Percentiles rank a stretch among this genome's conserved stretches.
phyloP scores from a whole-genome alignment of 2,329 filamentous ascomycete species.

The Aspergillus ibericus region DNA sequence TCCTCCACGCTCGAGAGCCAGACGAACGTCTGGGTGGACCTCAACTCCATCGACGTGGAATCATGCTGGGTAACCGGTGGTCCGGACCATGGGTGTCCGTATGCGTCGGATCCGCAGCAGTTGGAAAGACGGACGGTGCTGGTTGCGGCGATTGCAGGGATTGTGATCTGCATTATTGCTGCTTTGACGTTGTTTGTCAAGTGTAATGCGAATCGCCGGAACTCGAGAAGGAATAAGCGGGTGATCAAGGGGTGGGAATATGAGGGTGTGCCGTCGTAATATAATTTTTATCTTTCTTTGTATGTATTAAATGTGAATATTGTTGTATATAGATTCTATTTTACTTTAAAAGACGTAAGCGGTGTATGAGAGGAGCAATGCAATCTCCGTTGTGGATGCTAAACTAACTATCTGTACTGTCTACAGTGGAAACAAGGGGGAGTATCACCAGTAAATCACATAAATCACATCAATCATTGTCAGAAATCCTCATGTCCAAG shows the following conservation, averaged over 20 bases:
- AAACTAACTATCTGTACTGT: conserved; percentile 9
- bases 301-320: background rate
- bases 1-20: conserved; percentile 26
- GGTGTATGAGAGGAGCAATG: background rate
- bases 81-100: conserved; percentile 59
- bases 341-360: background rate
- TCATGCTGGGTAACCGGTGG: conserved; percentile 63
- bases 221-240: conserved; percentile 52
- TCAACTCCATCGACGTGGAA: conserved; percentile 58
- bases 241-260: conserved; percentile 62
- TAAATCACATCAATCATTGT: conserved; percentile 9
- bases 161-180: conserved; percentile 63
- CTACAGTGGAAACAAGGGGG: conserved; percentile 11
- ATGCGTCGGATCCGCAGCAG: conserved; percentile 47
- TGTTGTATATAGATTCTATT: background rate
- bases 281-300: background rate
- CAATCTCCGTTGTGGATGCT: background rate
- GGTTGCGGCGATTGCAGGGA: conserved; percentile 61
- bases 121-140: conserved; percentile 53
- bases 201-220: conserved; percentile 61
- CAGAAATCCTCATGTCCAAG: conserved; percentile 3
- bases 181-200: conserved; percentile 64
- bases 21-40: conserved; percentile 56
- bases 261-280: conserved; percentile 62
- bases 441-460: conserved; percentile 10